phyloP scores from a whole-genome alignment of 106 monocot genomes.

The Dioscorea zingiberensis region DNA sequence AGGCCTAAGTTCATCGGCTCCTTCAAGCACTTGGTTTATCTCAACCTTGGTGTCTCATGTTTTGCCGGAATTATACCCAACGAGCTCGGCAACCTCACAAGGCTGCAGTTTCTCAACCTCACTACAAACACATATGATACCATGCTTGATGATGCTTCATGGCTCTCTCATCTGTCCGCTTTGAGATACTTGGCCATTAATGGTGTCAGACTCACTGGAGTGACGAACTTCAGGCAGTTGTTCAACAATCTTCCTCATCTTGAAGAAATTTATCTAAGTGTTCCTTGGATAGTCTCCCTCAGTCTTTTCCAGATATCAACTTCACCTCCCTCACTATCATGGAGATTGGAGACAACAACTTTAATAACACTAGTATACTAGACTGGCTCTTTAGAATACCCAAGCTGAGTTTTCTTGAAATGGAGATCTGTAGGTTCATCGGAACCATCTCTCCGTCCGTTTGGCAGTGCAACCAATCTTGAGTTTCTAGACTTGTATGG shows the following conservation, averaged over 20 bases:
- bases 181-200: not conserved
- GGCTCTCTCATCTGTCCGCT: not conserved
- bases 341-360: not conserved
- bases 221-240: not conserved
- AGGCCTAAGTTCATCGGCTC: too few species aligned
- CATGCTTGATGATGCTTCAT: not conserved
- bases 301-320: not conserved
- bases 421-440: not conserved
- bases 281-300: not conserved
- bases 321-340: not conserved
- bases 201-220: not conserved
- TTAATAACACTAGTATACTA: not conserved
- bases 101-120: too few species aligned
- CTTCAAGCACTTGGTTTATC: too few species aligned
- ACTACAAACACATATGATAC: too few species aligned
- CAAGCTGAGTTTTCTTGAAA: not conserved
- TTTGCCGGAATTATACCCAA: too few species aligned
- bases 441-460: too few species aligned
- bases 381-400: not conserved
- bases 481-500: too few species aligned
- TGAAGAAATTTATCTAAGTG: not conserved
- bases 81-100: too few species aligned
- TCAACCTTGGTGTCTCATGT: too few species aligned
- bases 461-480: too few species aligned
- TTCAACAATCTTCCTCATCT: not conserved